Conservation (phyloP, 768 basidiomycete species). For the Ramaria sp. region DNA sequence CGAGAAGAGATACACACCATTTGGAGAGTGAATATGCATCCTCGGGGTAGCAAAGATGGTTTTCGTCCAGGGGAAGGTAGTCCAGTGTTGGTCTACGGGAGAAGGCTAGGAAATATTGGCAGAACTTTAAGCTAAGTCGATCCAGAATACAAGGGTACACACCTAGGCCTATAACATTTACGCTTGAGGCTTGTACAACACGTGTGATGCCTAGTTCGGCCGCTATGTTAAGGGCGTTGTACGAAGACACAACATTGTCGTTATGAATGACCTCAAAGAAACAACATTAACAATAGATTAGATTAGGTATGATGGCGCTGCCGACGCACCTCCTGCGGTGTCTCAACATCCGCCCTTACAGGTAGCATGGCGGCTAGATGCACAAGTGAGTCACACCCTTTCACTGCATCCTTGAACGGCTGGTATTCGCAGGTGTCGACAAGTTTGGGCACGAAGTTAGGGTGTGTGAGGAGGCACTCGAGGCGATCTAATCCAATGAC, state of each 20-base stretch:
- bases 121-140: conserved; percentile 8
- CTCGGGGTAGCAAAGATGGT: conserved; percentile 49
- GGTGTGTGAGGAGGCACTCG: conserved; percentile 8
- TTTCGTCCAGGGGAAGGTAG: conserved; percentile 60
- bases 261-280: background rate
- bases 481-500: conserved; percentile 44
- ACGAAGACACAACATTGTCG: conserved; percentile 61
- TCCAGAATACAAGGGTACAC: conserved; percentile 33
- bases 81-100: conserved; percentile 26
- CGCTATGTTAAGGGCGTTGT: conserved; percentile 58
- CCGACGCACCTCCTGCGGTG: background rate
- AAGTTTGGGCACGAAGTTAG: conserved; percentile 30
- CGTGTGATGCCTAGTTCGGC: conserved; percentile 56
- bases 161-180: conserved; percentile 38
- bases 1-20: conserved; percentile 27
- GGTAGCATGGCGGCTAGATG: conserved; percentile 37
- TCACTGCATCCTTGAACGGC: conserved; percentile 30
- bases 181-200: conserved; percentile 54
- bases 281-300: too few species aligned
- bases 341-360: background rate
- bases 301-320: too few species aligned
- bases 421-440: conserved; percentile 43
- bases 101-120: background rate
- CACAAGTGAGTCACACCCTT: conserved; percentile 46
- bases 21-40: conserved; percentile 64